Base-by-base conservation (phyloP, 257 asterid genomes). In the Solanum paucissectum region DNA sequence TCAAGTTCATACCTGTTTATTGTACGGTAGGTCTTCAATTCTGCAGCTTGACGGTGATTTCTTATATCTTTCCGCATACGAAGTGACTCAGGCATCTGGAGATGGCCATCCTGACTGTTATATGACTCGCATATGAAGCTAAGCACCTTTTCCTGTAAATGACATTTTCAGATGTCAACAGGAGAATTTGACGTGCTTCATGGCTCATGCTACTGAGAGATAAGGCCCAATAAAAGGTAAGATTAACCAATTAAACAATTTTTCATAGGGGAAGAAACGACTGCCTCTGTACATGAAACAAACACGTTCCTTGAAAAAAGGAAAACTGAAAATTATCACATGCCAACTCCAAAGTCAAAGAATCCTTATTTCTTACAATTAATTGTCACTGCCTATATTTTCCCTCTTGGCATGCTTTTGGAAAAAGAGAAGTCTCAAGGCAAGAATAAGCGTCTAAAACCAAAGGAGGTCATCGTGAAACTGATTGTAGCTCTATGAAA, bases 131-230 rank as follows among this genome's bases (percentile, higher is more conserved):
- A 90, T 62, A 97, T 94, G 94, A 94, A 97, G 87, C 88, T 83
- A 13, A 95, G 87, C 87, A 97, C 98, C 77, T 86, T 87, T 89
- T 94, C 99, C 99, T 97, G 94, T 83, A 86, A 88, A 87, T 88
- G 21, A 7, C 86, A 64, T 46, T 40, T 84, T 87, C 84, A 84
- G 58, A 87, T 76, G 23, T 33, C 38, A 81, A 64, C 74, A 29
- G 85, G 74, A 13, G 40, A 64, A 25, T 38, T 82, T 38, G 20
- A 86, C 29, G 82, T 11, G 44, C 4, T 32, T 82, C 32, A 37
- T 74, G 83, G 83, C 52, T 74, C 52, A 52, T 49, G 69, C 71
- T 3, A 82, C 14, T 52, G 40, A 52, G 86, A 82, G 69, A 82
- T 32, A 1, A 29, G 23, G 71, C 32, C 20, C 34, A 29, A 29